Evolutionary conservation across 495 filamentous ascomycete species (phyloP).

Genomic region (Daldinia childiae): DNA sequence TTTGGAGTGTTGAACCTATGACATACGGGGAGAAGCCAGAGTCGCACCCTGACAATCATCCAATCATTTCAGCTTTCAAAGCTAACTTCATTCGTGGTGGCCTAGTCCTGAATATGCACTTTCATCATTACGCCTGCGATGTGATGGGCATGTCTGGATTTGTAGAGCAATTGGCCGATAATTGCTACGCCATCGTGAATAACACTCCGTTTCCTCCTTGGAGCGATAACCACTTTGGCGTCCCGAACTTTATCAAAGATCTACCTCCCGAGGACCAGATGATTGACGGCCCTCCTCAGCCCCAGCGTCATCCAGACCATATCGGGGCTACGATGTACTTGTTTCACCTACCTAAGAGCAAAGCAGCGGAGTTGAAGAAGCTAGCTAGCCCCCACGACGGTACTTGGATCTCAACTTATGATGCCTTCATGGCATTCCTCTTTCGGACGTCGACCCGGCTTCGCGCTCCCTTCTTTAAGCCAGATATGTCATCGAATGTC

Average conservation of each 20-base stretch:
- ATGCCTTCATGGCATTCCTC: constrained; percentile 54
- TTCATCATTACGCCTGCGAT: constrained; percentile 58
- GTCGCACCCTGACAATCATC: constrained; percentile 47
- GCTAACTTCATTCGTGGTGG: constrained; percentile 56
- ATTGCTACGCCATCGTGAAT: constrained; percentile 51
- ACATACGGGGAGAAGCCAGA: constrained; percentile 55
- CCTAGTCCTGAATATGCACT: constrained; percentile 54
- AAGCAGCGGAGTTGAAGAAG: constrained; percentile 52
- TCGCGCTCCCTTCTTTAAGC: constrained; percentile 48
- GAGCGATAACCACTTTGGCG: constrained; percentile 49
- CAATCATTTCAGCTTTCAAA: constrained; percentile 53
- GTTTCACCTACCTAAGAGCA: constrained; percentile 56
- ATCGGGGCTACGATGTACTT: constrained; percentile 39
- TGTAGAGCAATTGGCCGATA: constrained; percentile 55
- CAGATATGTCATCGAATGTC: constrained; percentile 18
- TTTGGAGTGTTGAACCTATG: constrained; percentile 49
- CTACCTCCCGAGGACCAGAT: constrained; percentile 36
- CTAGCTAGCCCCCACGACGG: constrained; percentile 47
- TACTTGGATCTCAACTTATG: constrained; percentile 56
- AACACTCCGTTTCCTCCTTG: constrained; percentile 47
- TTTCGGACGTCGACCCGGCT: constrained; percentile 49
- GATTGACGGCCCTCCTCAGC: constrained; percentile 47
- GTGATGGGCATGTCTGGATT: constrained; percentile 55
- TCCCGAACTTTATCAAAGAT: constrained; percentile 46
- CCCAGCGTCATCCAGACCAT: constrained; percentile 47